Base-by-base conservation (phyloP, 768 basidiomycete genomes). In the Albatrellus ellisii region DNA sequence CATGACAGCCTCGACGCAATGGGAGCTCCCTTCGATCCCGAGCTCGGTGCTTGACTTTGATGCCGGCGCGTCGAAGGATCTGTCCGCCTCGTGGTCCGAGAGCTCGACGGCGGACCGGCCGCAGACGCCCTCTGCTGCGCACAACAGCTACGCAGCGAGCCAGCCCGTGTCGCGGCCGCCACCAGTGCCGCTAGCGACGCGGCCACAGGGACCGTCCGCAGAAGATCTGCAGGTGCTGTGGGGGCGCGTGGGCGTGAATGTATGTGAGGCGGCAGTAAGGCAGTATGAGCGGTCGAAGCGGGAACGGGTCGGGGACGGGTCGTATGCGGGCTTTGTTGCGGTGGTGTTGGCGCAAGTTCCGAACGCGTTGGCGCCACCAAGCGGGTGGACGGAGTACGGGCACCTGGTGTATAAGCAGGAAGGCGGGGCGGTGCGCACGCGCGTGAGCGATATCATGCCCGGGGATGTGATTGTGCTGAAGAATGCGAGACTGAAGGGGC, bases 281-380 rank as follows among this genome's bases (percentile, higher is more conserved):
- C 56, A 91, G 39, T 72, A 68, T 47, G 82, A 84, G 26, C 78
- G 80, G 50, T 87, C 85, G 28, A 89, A 81, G 62, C 79, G 74
- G 59, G 56, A 68, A 6, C 66, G 89, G 29, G 70, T 91, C 22
- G 91, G 87, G 4, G 89, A 94, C 53, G 90, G 91, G 9, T 79
- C 83, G 33, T 80, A 84, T 43, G 63, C 69, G 3, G 88, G 89
- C 3, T 91, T 91, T 56, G 72, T 94, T 20, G 56, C 65, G 12
- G 70, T 77, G 4, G 81, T 76, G 5, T 58, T 91, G 24, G 60
- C 62, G 17, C 70, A 78, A 47, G 82, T 85, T 6, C 77, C 80
- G 3, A 74, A 73, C 43, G 80, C 77, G 5, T 59, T 66, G 9
- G 54, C 64, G 14, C 62, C 65, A 4, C 47, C 55, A 10, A 50